Evolutionary conservation across 2,329 filamentous ascomycete species (phyloP).

Genomic region (Cytospora piceicola): DNA sequence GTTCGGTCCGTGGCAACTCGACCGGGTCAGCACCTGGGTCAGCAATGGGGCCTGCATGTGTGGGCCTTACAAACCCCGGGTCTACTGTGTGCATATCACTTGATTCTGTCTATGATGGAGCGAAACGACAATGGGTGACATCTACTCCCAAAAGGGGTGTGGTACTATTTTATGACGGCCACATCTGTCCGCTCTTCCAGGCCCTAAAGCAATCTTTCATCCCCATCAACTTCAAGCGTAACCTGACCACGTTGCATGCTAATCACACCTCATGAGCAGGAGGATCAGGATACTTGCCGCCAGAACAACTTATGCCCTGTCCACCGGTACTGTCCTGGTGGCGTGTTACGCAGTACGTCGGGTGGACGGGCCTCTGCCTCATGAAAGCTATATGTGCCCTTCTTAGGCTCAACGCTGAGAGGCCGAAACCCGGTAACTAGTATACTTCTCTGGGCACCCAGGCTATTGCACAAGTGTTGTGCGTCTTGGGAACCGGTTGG

Average conservation of each 20-base stretch:
- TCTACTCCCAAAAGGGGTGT: not conserved
- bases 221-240: not conserved
- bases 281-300: not conserved
- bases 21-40: slow-evolving; percentile 6
- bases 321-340: slow-evolving; percentile 7
- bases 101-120: not conserved
- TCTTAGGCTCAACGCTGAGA: slow-evolving; percentile 3
- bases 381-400: not conserved
- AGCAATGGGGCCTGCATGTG: slow-evolving; percentile 20
- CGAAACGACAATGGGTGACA: not conserved
- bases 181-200: not conserved
- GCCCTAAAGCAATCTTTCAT: not conserved
- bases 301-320: not conserved
- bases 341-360: slow-evolving; percentile 17
- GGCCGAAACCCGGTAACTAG: not conserved
- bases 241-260: not conserved
- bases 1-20: slow-evolving; percentile 21
- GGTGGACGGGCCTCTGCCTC: slow-evolving; percentile 11
- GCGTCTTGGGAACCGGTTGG: not conserved
- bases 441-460: not conserved
- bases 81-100: not conserved
- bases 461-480: not conserved
- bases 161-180: not conserved
- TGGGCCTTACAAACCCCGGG: not conserved
- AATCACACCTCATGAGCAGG: not conserved